phyloP scores from a whole-genome alignment of 2,329 filamentous ascomycete species.

The Talaromyces pinophilus region DNA sequence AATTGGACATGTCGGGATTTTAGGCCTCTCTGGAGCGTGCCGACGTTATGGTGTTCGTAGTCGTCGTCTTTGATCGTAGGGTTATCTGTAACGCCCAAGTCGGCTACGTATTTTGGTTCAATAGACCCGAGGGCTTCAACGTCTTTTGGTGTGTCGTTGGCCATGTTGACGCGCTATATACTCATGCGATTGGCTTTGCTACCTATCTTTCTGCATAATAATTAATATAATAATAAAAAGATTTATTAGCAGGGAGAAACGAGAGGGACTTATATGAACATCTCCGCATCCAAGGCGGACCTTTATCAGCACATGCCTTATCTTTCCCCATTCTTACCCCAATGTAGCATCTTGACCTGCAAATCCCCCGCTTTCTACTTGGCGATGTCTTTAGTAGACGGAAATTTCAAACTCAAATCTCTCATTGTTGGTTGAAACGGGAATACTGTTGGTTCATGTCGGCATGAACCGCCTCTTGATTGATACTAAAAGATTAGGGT shows the following conservation, averaged over 20 bases:
- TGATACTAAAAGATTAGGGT: not conserved
- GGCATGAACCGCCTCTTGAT: not conserved
- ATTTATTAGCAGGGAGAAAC: not conserved
- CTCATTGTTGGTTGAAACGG: not conserved
- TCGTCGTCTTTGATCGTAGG: not conserved
- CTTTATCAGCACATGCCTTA: not conserved
- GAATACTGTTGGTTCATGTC: not conserved
- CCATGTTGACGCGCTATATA: constrained; percentile 5
- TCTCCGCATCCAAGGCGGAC: not conserved
- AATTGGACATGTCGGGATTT: constrained; percentile 55
- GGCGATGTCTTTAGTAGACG: not conserved
- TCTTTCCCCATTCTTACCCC: constrained; percentile 2
- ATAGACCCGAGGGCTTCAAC: not conserved
- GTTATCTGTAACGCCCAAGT: not conserved
- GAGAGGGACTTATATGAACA: not conserved
- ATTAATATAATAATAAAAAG: too few species aligned
- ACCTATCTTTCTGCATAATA: not conserved
- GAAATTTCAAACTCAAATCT: not conserved
- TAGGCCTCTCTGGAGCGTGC: constrained; percentile 13
- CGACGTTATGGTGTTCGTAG: constrained; percentile 10
- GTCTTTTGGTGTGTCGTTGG: not conserved
- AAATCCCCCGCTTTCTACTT: constrained; percentile 10
- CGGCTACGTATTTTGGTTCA: constrained; percentile 1
- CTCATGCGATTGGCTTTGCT: not conserved
- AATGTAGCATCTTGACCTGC: not conserved